Evolutionary conservation across 129 eudicot genomes (phyloP).

Genomic region (Chrysanthemum lavandulifolium): DNA sequence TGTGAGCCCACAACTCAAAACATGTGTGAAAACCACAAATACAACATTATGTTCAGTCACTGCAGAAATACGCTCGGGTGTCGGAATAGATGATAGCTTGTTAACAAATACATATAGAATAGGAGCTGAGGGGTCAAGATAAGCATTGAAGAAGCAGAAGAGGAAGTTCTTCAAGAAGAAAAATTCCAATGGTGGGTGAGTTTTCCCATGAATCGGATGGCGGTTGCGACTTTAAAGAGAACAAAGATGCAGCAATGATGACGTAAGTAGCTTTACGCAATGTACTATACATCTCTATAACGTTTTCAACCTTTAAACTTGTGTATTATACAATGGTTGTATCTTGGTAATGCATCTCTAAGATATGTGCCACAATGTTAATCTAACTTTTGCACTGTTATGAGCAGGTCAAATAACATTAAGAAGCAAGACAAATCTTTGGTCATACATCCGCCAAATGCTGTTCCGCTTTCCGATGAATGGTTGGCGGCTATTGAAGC

Average conservation of each 20-base stretch:
- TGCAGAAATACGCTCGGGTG: slow-evolving; percentile 18
- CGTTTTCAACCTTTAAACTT: background rate
- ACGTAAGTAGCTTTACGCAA: slow-evolving; percentile 40
- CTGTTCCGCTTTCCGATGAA: slow-evolving; percentile 93
- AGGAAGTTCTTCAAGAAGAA: slow-evolving; percentile 24
- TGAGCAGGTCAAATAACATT: slow-evolving; percentile 47
- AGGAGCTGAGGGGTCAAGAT: slow-evolving; percentile 19
- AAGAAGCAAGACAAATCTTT: slow-evolving; percentile 31
- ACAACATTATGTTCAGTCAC: background rate
- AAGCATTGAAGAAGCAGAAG: slow-evolving; percentile 19
- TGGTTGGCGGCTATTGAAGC: slow-evolving; percentile 99
- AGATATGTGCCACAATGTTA: slow-evolving; percentile 8
- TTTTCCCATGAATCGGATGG: slow-evolving; percentile 18
- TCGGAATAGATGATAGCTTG: slow-evolving; percentile 25
- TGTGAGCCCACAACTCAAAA: slow-evolving; percentile 18
- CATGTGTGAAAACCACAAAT: slow-evolving; percentile 23
- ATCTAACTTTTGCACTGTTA: slow-evolving; percentile 13
- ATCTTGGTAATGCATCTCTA: slow-evolving; percentile 19
- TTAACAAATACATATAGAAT: slow-evolving; percentile 9
- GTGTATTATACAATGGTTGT: background rate
- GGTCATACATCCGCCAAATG: slow-evolving; percentile 52
- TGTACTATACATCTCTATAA: background rate
- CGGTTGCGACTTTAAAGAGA: slow-evolving; percentile 8
- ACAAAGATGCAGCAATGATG: slow-evolving; percentile 29
- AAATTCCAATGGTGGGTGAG: slow-evolving; percentile 22